Base-by-base conservation (phyloP, 495 filamentous ascomycete species). In the Aspergillus carlsbadensis region DNA sequence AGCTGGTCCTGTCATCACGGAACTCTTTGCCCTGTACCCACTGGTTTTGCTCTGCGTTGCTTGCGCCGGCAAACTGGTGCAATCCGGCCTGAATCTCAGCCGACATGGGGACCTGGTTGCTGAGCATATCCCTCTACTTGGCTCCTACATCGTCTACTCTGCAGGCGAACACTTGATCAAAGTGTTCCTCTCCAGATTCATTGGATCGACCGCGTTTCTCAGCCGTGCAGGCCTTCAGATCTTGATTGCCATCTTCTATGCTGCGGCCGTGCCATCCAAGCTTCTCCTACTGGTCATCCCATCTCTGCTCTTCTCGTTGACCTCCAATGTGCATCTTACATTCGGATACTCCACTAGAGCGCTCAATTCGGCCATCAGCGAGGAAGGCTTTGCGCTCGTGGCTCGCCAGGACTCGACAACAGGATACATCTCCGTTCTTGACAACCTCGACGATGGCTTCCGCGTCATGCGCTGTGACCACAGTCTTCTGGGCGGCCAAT, bases 401-500 rank as follows among this genome's bases (percentile, higher is more conserved):
- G 92, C 87, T 31, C 86, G 94, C 14, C 74, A 82, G 62, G 92
- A 97, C 65, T 95, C 90, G 0, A 67, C 84, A 13, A 97, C 94
- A 8, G 94, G 94, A 2, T 98, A 98, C 65, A 75, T 98, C 39
- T 96, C 94, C 0, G 88, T 98, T 6, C 65, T 97, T 34, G 88
- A 97, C 40, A 89, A 84, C 61, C 54, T 79, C 8, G 70, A 86
- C 8, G 78, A 85, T 17, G 81, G 84, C 5, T 97, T 88, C 73
- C 81, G 91, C 1, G 84, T 93, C 11, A 81, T 98, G 84, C 82
- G 94, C 46, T 97, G 92, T 64, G 94, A 97, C 63, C 94, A 98
- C 65, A 94, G 89, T 57, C 74, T 98, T 20, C 83, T 98, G 5
- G 94, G 94, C 31, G 94, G 94, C n/a, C 91, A 97, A 63, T 98